Evolutionary conservation across 2,329 filamentous ascomycete genomes (phyloP).

Genomic region (Sporothrix protearum): DNA sequence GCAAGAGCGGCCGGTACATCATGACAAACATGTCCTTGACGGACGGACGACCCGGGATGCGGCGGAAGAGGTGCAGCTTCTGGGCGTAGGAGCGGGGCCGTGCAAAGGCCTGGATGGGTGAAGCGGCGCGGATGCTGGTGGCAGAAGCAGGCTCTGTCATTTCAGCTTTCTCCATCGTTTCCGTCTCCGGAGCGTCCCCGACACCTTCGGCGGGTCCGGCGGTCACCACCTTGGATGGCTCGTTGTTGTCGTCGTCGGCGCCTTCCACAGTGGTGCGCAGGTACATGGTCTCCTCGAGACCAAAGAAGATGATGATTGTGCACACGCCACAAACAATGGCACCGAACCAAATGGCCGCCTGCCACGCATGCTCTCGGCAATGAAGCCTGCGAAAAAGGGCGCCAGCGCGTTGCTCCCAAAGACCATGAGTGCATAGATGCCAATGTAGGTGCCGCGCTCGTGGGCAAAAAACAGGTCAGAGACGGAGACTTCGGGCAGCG

Average conservation of each 20-base stretch:
- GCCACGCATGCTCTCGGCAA: conserved; percentile 47
- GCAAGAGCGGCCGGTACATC: conserved; percentile 14
- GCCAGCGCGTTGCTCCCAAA: conserved; percentile 45
- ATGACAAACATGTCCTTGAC: conserved; percentile 29
- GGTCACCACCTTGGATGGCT: neutral
- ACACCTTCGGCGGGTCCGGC: neutral
- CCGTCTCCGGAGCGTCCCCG: neutral
- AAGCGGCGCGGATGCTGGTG: neutral
- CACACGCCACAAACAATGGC: conserved; percentile 50
- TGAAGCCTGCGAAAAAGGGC: conserved; percentile 49
- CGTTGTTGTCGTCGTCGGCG: conserved; percentile 25
- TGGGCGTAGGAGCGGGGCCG: neutral
- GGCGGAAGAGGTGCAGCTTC: conserved; percentile 14
- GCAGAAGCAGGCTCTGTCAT: neutral
- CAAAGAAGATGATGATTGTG: conserved; percentile 54
- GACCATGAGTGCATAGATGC: conserved; percentile 43
- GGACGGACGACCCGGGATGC: conserved; percentile 28
- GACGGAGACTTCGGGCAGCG: conserved; percentile 42
- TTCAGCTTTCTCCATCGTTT: neutral
- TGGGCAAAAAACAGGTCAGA: conserved; percentile 32
- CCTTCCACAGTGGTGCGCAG: conserved; percentile 39
- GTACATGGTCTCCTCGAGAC: conserved; percentile 60
- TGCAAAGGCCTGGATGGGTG: neutral
- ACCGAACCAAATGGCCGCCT: conserved; percentile 51
- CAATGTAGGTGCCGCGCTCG: conserved; percentile 39